Base-by-base conservation (phyloP, 164 flowering plant genomes). In the Stephania japonica region DNA sequence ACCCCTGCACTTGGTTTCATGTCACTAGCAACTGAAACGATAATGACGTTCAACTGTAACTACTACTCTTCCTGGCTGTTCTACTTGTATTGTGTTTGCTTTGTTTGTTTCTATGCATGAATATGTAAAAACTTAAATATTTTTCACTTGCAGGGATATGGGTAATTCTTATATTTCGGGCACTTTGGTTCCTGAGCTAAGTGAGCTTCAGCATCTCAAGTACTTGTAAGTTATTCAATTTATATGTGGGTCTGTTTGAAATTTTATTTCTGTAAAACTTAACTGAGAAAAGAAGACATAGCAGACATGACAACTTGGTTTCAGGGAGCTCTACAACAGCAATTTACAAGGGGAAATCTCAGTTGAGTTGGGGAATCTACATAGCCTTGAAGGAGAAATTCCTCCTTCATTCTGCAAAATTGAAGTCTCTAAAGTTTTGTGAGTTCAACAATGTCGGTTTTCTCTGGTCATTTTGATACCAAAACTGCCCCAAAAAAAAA, bases 1-100 rank as follows among this genome's bases (percentile, higher is more conserved):
- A 91, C 76, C 91, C 97, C 71, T 92, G 97, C 80, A 92, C 95
- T 43, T 92, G 97, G 96, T 91, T 91, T 70, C 97, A 92, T 85
- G 89, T 92, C 73, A 92, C 93, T 62, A 91, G 94, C 70, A 88
- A 92, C 67, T 42, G 85, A 65, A 76, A 83, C 74, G 87, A 86
- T 74, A 90, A 80, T 82, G 97, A 91, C 69, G 82, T 87, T 75
- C 88, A 97, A 72, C 78, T 93, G 98, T 93, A 83, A 41, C 41
- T 50, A 50, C 67, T 63, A 43, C 70, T 23, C 1, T 5, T 62
- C 41, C 16, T 1, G 42, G 16, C 75, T 72, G 38, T 32, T 24
- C 72, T 7, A 12, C 7, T 49, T 12, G 24, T 2, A 64, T 47
- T 7, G 65, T 49, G 12, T 19, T 68, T 13, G 5, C 50, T 62